A percentile compares a stretch with the other conserved stretches of the same genome.
These are phyloP conservation scores for Talaromyces sp. DNA, from an alignment of 2,329 filamentous ascomycete genomes.

Conservation along the genomic window DNA sequence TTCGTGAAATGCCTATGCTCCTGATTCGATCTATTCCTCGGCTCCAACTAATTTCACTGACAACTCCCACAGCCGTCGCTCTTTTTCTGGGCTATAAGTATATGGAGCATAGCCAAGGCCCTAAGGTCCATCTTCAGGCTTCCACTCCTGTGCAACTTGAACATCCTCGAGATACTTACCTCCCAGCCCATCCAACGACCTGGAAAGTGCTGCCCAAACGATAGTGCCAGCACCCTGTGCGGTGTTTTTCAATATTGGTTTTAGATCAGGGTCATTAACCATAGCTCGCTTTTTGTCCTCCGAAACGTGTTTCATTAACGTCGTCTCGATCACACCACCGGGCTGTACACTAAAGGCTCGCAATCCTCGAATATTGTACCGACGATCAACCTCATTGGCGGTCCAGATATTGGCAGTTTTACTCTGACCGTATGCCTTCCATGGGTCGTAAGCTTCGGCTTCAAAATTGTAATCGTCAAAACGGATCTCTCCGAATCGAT, in stretches of 20 bases:
- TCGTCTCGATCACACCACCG: background rate
- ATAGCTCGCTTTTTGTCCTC: background rate
- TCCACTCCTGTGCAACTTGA: conserved; percentile 14
- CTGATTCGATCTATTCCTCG: background rate
- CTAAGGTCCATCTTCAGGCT: conserved; percentile 9
- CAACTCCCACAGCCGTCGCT: conserved; percentile 3
- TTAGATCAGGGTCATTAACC: background rate
- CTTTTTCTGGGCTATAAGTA: conserved; percentile 11
- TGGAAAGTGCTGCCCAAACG: conserved; percentile 29
- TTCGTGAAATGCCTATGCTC: background rate
- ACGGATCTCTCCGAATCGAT: conserved; percentile 19
- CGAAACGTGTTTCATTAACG: background rate
- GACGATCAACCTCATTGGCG: conserved; percentile 4
- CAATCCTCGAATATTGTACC: background rate
- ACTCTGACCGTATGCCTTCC: conserved; percentile 10
- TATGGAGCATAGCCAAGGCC: conserved; percentile 14
- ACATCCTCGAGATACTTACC: conserved; percentile 28
- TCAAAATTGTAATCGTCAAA: conserved; percentile 40
- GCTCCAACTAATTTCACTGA: conserved; percentile 6
- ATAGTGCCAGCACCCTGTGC: conserved; percentile 24
- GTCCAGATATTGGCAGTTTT: conserved; percentile 11
- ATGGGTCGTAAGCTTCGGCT: conserved; percentile 6
- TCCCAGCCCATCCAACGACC: conserved; percentile 25
- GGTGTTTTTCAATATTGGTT: background rate
- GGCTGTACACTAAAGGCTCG: conserved; percentile 7